Base-by-base conservation (phyloP, 2,329 filamentous ascomycete genomes). In the Cladosporium sp. region DNA sequence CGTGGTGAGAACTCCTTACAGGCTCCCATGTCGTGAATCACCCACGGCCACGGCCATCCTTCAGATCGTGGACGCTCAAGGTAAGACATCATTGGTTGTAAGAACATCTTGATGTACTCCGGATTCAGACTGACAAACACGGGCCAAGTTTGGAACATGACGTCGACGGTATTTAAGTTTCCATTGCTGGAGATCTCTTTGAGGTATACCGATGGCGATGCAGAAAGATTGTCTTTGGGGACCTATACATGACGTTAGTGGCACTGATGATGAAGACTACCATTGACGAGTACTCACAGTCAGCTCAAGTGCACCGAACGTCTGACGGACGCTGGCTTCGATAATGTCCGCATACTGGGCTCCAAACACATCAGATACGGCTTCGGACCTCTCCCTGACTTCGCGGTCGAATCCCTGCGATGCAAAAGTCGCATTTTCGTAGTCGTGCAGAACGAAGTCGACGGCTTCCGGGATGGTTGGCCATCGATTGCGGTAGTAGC, bases 91-190 rank as follows among this genome's bases (percentile, higher is more conserved):
- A 71, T 67, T 1, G 70, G 70, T 18, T 71, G 50, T 10, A 67
- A 33, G 23, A 59, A 58, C 16, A 61, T 33, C 35, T 29, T 63
- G 28, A 67, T 49, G 28, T 59, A 62, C 3, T 52, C 55, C 4
- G 91, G 91, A 71, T 92, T 92, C n/a, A 90, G 91, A 73, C 92
- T 93, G 26, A 93, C 75, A 79, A 93, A 93, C 81, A 93, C 93
- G 0, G 91, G 90, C 77, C 91, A 92, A 0, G 90, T 84, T 0
- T 91, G 91, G 80, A 92, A 93, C 70, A 93, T 93, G 82, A 73
- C 74, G 85, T 85, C 46, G 80, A 87, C 79, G 0, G 84, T 86
- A 64, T 86, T 84, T 56, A 82, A 79, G 68, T 87, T 86, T 0
- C 85, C 85, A 65, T 86, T 81, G 21, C 69, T 72, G 0, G 83